phyloP scores from a whole-genome alignment of 73 alveolate species.

The Paramecium pentaurelia region DNA sequence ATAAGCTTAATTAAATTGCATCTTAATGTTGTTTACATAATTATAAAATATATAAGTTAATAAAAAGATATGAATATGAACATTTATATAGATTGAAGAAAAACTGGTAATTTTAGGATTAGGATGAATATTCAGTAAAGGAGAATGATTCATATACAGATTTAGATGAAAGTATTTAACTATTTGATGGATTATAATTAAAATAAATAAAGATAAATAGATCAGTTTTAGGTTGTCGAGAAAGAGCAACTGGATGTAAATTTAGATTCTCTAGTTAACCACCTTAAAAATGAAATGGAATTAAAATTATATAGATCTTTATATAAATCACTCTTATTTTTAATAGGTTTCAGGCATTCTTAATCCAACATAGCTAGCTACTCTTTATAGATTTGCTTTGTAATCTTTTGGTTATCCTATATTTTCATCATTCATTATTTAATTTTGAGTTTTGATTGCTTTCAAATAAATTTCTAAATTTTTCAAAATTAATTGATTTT shows the following conservation, averaged over 20 bases:
- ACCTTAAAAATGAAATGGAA: background rate
- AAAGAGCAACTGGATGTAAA: conserved; percentile 29
- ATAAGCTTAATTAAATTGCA: background rate
- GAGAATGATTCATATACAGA: conserved; percentile 35
- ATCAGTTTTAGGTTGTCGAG: background rate
- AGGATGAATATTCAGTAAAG: conserved; percentile 26
- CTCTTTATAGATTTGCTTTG: background rate
- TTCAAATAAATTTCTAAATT: background rate
- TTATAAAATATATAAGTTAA: conserved; percentile 9
- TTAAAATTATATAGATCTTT: background rate
- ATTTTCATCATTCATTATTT: background rate
- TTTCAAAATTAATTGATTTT: background rate
- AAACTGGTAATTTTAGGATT: background rate
- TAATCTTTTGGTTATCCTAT: conserved; percentile 1
- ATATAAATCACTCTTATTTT: background rate
- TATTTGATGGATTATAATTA: conserved; percentile 34
- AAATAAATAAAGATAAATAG: background rate
- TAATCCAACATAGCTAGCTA: conserved; percentile 8
- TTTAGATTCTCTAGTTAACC: background rate
- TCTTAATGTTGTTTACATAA: background rate
- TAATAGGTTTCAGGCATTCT: conserved; percentile 2
- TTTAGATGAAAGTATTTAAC: conserved; percentile 26
- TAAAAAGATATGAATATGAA: conserved; percentile 5
- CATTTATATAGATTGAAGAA: background rate
- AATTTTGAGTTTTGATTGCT: background rate